Conservation (phyloP, 768 basidiomycete species). For the Guyanaporus albipodus region DNA sequence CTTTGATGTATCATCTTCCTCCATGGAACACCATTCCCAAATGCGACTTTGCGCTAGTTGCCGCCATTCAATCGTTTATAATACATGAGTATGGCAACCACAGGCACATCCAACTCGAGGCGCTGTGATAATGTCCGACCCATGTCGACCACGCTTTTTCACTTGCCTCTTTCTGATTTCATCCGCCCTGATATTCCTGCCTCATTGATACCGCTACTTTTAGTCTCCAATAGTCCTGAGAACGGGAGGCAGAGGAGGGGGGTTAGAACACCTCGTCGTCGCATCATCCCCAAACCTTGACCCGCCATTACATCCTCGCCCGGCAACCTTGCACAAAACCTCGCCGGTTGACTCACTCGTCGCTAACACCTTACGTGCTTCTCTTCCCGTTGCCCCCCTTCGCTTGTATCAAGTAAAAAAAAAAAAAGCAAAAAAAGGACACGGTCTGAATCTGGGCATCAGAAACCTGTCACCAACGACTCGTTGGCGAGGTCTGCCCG, state of each 20-base stretch:
- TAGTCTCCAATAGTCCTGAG: slow-evolving; percentile 13
- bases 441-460: too few relatives aligned
- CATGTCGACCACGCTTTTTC: slow-evolving; percentile 19
- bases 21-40: slow-evolving; percentile 22
- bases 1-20: slow-evolving; percentile 27
- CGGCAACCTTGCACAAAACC: slow-evolving; percentile 12
- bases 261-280: too few relatives aligned
- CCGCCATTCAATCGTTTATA: slow-evolving; percentile 29
- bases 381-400: slow-evolving; percentile 13
- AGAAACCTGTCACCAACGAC: too few relatives aligned
- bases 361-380: slow-evolving; percentile 18
- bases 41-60: slow-evolving; percentile 20
- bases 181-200: slow-evolving; percentile 12
- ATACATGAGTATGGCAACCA: slow-evolving; percentile 24
- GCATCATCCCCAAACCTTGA: slow-evolving; percentile 16
- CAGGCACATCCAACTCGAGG: slow-evolving; percentile 23
- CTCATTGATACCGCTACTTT: slow-evolving; percentile 25
- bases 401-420: slow-evolving; percentile 2
- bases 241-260: too few relatives aligned
- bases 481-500: neutral
- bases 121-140: slow-evolving; percentile 32
- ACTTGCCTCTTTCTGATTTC: slow-evolving; percentile 18
- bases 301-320: slow-evolving; percentile 6
- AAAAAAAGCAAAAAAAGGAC: too few relatives aligned
- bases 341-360: slow-evolving; percentile 3